Conservation (phyloP, 2,329 filamentous ascomycete species). For the Diaporthe australafricana region DNA sequence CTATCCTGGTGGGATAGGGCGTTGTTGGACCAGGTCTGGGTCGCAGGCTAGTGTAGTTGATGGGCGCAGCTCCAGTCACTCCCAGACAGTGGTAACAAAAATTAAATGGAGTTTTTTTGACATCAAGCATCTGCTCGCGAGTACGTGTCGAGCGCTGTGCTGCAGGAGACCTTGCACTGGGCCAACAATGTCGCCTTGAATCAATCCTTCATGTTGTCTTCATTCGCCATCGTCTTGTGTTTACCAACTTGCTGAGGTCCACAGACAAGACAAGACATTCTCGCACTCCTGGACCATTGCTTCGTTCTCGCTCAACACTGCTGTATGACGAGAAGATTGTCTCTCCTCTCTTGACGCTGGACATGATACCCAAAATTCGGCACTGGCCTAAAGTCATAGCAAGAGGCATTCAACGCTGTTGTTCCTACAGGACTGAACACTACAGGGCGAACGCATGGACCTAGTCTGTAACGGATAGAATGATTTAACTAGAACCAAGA, state of each 20-base stretch:
- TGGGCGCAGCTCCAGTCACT: background rate
- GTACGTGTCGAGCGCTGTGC: background rate
- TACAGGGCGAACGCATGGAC: no score
- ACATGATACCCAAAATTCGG: no score
- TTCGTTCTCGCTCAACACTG: background rate
- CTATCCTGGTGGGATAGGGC: background rate
- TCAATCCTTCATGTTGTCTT: background rate
- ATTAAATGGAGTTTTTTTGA: background rate
- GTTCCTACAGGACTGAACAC: no score
- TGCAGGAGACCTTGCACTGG: background rate
- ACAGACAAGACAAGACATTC: background rate
- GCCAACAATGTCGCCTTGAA: background rate
- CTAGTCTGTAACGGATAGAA: no score
- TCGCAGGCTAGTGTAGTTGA: background rate
- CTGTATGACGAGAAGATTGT: no score
- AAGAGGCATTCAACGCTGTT: no score
- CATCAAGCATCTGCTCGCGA: background rate
- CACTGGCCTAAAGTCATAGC: no score
- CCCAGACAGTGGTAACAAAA: background rate
- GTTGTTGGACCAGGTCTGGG: background rate
- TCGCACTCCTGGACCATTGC: background rate
- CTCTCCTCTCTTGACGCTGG: no score
- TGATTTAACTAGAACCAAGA: no score
- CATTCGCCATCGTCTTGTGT: background rate
- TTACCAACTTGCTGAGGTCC: background rate